Evolutionary conservation across 1,139 yeast genomes (phyloP).

Genomic region (Komagataea norvegica): DNA sequence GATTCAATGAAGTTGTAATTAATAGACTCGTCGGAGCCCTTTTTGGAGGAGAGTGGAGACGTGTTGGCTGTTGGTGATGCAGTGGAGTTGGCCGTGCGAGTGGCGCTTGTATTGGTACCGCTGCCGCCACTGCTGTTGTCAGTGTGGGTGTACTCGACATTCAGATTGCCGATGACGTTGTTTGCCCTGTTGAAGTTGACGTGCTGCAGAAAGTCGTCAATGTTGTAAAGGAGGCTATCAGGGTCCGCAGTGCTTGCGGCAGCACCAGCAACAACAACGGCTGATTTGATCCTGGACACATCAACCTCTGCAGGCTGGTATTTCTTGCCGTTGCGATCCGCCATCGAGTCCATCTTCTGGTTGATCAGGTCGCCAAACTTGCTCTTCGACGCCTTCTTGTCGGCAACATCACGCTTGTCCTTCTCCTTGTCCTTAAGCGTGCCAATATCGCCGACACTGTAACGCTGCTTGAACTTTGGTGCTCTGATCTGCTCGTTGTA

Average conservation of each 20-base stretch:
- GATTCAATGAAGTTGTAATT: slow-evolving; percentile 10
- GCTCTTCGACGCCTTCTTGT: no score
- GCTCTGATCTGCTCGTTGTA: slow-evolving; percentile 27
- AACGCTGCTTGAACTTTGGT: slow-evolving; percentile 23
- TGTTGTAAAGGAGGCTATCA: slow-evolving; percentile 6
- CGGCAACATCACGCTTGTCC: not conserved
- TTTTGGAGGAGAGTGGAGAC: slow-evolving; percentile 18
- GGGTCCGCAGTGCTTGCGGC: slow-evolving; percentile 16
- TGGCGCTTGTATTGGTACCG: not conserved
- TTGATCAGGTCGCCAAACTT: not conserved
- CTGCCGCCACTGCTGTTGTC: not conserved
- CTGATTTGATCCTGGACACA: slow-evolving; percentile 12
- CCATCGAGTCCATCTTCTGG: not conserved
- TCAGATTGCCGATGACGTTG: slow-evolving; percentile 16
- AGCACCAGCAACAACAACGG: no score
- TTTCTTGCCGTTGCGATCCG: slow-evolving; percentile 1
- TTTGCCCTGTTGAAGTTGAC: slow-evolving; percentile 4
- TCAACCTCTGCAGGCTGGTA: slow-evolving; percentile 27
- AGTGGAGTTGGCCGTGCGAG: slow-evolving; percentile 4
- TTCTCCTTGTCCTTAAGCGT: slow-evolving; percentile 1
- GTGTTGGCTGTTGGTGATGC: slow-evolving; percentile 8
- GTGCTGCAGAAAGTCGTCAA: slow-evolving; percentile 9
- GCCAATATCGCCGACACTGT: slow-evolving; percentile 12
- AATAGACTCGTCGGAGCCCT: slow-evolving; percentile 22
- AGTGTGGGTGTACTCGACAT: slow-evolving; percentile 10